A percentile compares a stretch with the other conserved stretches of the same genome.
Conservation (phyloP, 192 early-diverging fungal species). For the Chytriomyces hyalinus region DNA sequence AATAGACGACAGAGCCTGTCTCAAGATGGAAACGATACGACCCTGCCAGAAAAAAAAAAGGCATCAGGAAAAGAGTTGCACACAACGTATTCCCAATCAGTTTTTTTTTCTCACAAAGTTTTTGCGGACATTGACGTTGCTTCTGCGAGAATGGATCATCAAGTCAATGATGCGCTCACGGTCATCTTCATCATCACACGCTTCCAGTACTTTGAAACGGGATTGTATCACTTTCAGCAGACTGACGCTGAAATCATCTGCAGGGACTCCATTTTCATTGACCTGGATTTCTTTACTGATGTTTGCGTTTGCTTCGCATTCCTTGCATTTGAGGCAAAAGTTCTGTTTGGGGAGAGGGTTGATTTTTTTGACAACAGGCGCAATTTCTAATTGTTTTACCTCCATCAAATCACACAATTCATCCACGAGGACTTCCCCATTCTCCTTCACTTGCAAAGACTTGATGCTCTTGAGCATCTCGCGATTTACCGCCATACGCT, state of each 20-base stretch:
- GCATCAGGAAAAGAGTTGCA: too few species aligned
- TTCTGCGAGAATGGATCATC: not conserved
- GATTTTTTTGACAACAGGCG: not conserved
- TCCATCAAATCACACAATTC: constrained; percentile 2
- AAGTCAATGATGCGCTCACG: constrained; percentile 1
- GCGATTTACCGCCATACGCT: not conserved
- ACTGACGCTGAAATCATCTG: not conserved
- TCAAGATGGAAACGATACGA: not conserved
- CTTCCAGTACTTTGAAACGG: not conserved
- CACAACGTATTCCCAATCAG: not conserved
- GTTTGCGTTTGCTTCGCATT: not conserved
- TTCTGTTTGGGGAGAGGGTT: not conserved
- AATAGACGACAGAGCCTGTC: not conserved
- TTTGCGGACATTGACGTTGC: not conserved
- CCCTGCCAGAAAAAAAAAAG: not conserved
- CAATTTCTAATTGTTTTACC: not conserved
- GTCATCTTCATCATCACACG: not conserved
- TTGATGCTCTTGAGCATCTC: constrained; percentile 2
- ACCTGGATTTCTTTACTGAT: not conserved
- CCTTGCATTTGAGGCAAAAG: not conserved
- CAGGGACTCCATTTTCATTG: not conserved
- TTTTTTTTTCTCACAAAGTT: not conserved
- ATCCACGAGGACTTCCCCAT: not conserved
- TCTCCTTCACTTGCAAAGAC: not conserved
- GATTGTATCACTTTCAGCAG: not conserved